Conservation (phyloP, 495 filamentous ascomycete genomes). For the Thermochaetoides thermophila region DNA sequence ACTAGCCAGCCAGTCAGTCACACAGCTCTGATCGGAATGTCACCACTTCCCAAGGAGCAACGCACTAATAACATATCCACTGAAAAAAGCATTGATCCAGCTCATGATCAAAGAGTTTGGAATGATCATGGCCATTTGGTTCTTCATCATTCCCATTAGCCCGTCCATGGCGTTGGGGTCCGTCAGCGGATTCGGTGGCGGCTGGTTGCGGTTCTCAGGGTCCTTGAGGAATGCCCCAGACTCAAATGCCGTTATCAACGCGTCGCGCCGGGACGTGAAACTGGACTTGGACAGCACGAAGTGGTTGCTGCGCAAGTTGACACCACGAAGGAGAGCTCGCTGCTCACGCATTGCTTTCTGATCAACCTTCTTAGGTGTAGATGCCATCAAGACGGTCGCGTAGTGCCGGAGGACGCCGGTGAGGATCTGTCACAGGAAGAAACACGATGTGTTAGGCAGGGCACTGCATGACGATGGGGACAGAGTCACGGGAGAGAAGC, state of each 20-base stretch:
- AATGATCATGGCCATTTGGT: conserved; percentile 99
- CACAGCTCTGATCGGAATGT: background rate
- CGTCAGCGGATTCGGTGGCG: conserved; percentile 84
- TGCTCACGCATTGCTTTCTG: conserved; percentile 70
- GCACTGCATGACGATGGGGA: no score
- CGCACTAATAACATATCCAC: conserved; percentile 90
- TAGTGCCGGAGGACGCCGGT: conserved; percentile 95
- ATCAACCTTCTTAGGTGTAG: conserved; percentile 66
- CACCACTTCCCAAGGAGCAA: conserved; percentile 2
- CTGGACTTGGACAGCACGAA: conserved; percentile 56
- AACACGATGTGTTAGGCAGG: background rate
- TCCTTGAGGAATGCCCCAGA: conserved; percentile 80
- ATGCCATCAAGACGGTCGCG: conserved; percentile 76
- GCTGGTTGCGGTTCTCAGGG: conserved; percentile 69
- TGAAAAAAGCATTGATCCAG: conserved; percentile 99
- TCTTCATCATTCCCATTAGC: conserved; percentile 99
- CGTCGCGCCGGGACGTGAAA: conserved; percentile 66
- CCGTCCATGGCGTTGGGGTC: conserved; percentile 98
- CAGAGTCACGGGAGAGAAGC: background rate
- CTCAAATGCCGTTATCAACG: conserved; percentile 64
- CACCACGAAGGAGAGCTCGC: conserved; percentile 68
- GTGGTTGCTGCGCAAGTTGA: conserved; percentile 70
- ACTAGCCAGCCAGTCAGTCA: conserved; percentile 29
- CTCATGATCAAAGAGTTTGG: conserved; percentile 98
- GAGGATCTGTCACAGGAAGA: conserved; percentile 71